Percentiles rank a stretch among this genome's conserved stretches.
Evolutionary conservation across 228 moss, liverwort and hornwort genomes (phyloP).

Genomic region (Sphagnum fallax): DNA sequence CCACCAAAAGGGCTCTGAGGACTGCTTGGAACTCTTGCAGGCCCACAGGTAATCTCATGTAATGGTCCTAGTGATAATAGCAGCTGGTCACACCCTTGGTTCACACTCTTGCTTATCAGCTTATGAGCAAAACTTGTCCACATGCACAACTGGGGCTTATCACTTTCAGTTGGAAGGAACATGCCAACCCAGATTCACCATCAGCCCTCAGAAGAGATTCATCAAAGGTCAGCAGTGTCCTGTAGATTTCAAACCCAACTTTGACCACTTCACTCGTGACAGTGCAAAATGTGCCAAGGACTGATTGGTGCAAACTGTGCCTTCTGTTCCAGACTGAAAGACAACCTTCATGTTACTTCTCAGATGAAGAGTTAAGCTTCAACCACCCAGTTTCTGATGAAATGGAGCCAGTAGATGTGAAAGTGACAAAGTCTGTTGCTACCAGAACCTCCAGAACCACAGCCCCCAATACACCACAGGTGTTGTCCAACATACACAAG

Average conservation of each 20-base stretch:
- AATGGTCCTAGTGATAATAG: background rate
- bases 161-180: background rate
- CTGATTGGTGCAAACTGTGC: background rate
- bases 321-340: background rate
- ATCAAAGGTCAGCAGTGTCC: background rate
- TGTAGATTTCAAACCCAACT: background rate
- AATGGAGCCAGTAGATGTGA: background rate
- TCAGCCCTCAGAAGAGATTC: background rate
- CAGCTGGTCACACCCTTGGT: background rate
- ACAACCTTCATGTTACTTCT: background rate
- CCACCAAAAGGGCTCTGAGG: too few relatives aligned
- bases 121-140: background rate
- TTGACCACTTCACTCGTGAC: background rate
- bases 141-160: background rate
- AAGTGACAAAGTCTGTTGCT: background rate
- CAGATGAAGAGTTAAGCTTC: background rate
- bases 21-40: too few relatives aligned
- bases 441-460: background rate
- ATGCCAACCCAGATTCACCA: background rate
- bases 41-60: too few relatives aligned
- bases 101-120: background rate
- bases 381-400: background rate
- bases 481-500: background rate
- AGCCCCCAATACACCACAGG: background rate
- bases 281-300: background rate